A percentile compares a stretch with the other conserved stretches of the same genome.
Conservation (phyloP, 495 filamentous ascomycete species). For the Trichoderma asperelloides region DNA sequence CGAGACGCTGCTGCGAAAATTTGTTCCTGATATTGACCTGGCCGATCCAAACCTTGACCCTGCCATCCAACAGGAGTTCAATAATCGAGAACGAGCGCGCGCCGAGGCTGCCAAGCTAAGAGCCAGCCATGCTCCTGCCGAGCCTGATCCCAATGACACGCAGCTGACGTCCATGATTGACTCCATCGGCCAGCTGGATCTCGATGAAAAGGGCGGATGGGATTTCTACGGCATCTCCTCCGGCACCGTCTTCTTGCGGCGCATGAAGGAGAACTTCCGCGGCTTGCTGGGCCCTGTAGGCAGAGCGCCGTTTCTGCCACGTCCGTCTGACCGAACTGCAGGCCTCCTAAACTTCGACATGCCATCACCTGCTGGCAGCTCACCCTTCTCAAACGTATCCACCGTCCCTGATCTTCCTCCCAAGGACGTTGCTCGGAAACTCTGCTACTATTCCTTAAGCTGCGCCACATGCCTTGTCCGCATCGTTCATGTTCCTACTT, state of each 20-base stretch:
- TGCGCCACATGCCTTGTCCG: constrained; percentile 77
- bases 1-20: constrained; percentile 64
- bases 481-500: constrained; percentile 82
- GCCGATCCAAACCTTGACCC: constrained; percentile 74
- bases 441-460: constrained; percentile 72
- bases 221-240: constrained; percentile 95
- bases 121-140: constrained; percentile 8
- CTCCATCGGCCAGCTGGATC: constrained; percentile 77
- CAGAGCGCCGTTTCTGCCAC: constrained; percentile 38
- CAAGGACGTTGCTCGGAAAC: constrained; percentile 51
- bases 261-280: constrained; percentile 73
- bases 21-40: constrained; percentile 80
- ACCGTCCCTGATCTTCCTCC: constrained; percentile 63
- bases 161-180: constrained; percentile 92
- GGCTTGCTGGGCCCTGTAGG: constrained; percentile 51
- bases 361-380: constrained; percentile 50
- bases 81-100: constrained; percentile 36
- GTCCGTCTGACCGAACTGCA: constrained; percentile 23
- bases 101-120: constrained; percentile 22
- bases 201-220: constrained; percentile 87
- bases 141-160: constrained; percentile 46
- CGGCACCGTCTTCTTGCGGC: constrained; percentile 73
- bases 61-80: constrained; percentile 49
- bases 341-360: constrained; percentile 52
- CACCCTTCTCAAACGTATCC: constrained; percentile 45